phyloP scores from a whole-genome alignment of 2,329 filamentous ascomycete species.

The Chrysoporthe deuterocubensis region DNA sequence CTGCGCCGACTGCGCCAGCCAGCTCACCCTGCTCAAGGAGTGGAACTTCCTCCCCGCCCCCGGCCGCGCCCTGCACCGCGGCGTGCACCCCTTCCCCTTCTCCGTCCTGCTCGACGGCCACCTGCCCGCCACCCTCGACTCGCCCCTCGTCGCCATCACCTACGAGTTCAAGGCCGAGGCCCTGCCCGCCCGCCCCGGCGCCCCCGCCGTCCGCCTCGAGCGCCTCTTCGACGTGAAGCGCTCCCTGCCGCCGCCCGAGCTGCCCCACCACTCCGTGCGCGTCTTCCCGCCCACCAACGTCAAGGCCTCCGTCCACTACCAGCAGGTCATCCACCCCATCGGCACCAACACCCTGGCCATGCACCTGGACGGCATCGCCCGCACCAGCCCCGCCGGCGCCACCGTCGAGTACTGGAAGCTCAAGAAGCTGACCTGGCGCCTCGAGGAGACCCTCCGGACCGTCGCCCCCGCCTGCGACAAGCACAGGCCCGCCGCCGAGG shows the following conservation, averaged over 20 bases:
- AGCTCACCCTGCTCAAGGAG: conserved; percentile 73
- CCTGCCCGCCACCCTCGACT: conserved; percentile 82
- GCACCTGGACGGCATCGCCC: conserved; percentile 84
- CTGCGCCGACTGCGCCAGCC: conserved; percentile 76
- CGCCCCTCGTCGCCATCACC: conserved; percentile 71
- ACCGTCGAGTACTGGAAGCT: conserved; percentile 83
- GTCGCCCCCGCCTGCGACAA: conserved; percentile 79
- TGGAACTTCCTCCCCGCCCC: conserved; percentile 76
- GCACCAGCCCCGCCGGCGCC: conserved; percentile 67
- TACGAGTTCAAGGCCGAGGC: conserved; percentile 78
- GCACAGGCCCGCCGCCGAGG: conserved; percentile 61
- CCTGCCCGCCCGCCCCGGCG: conserved; percentile 54
- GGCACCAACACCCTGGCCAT: conserved; percentile 80
- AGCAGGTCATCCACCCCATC: conserved; percentile 83
- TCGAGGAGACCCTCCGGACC: conserved; percentile 84
- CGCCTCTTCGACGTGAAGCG: conserved; percentile 76
- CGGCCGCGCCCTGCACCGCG: conserved; percentile 51
- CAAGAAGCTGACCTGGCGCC: conserved; percentile 88
- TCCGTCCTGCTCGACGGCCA: conserved; percentile 84
- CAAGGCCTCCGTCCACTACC: conserved; percentile 81
- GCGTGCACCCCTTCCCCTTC: conserved; percentile 82
- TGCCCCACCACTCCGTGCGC: conserved; percentile 86
- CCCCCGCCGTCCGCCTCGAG: conserved; percentile 60
- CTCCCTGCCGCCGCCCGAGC: conserved; percentile 72
- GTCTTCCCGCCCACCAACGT: conserved; percentile 97